Evolutionary conservation across 1,139 yeast genomes (phyloP).

Genomic region (Yamadazyma aaseri): DNA sequence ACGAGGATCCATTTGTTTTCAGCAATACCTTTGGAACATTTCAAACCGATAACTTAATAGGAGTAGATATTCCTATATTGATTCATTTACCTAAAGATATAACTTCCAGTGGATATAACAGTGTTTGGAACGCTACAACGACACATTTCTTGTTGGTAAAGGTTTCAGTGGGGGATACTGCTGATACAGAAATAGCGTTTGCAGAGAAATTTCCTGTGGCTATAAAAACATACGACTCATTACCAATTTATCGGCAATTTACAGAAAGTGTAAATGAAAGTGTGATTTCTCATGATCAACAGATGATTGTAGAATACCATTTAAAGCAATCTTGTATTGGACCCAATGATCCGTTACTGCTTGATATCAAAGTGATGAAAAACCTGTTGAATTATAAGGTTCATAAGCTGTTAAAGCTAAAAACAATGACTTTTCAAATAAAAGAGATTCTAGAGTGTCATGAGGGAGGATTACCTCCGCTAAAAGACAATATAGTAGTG

Average conservation of each 20-base stretch:
- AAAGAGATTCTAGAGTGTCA: constrained; percentile 50
- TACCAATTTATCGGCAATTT: constrained; percentile 54
- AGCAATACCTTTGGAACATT: constrained; percentile 39
- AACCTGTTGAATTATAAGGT: constrained; percentile 34
- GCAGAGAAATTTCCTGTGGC: constrained; percentile 46
- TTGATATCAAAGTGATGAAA: constrained; percentile 38
- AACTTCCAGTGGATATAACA: constrained; percentile 42
- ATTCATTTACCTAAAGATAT: constrained; percentile 58
- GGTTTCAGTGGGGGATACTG: constrained; percentile 33
- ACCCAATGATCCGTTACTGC: constrained; percentile 43
- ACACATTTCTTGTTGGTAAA: constrained; percentile 35
- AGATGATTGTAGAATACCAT: constrained; percentile 40
- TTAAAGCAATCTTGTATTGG: constrained; percentile 51
- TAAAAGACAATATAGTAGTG: constrained; percentile 31
- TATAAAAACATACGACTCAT: constrained; percentile 49
- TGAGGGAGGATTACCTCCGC: constrained; percentile 47
- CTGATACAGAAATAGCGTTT: constrained; percentile 29
- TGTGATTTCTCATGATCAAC: constrained; percentile 39
- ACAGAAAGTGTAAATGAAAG: constrained; percentile 47
- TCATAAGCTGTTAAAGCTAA: constrained; percentile 40
- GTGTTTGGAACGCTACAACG: constrained; percentile 42
- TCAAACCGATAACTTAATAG: constrained; percentile 37
- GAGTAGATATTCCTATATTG: constrained; percentile 58
- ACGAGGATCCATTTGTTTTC: constrained; percentile 37
- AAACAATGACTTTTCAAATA: constrained; percentile 46